Evolutionary conservation across 352 stramenopile species (phyloP), one percentile per base, ranked within the genome.

Genomic region (Phytophthora pistaciae): DNA sequence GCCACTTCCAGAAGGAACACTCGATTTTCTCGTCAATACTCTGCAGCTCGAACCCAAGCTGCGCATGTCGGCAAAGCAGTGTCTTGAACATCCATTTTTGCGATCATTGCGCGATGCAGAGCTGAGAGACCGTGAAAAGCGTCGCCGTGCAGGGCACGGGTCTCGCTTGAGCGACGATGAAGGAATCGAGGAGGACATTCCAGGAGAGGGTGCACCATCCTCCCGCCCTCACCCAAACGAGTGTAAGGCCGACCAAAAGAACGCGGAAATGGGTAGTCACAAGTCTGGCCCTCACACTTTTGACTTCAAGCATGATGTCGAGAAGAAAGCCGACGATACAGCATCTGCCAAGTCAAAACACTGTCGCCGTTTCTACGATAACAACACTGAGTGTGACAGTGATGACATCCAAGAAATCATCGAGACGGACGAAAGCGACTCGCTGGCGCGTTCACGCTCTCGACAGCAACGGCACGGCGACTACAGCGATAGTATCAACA

Each of bases 391-490:
- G 18, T 84, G 79, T 44, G 87, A 94, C 56, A 85, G 80, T 44
- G 88, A 93, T 49, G 85, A 93, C 38, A 95, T 93, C 59, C 86
- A 94, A 49, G 88, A 95, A 71, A 90, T 93, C 65, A 92, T 95
- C 53, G 88, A 95, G 72, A 70, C 71, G 20, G 82, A 93, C 33
- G 84, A 87, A 46, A 64, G 49, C 49, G 53, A 63, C 25, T 61
- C 61, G 18, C 4, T 61, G 36, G n/a, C 53, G 18, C 25, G 55
- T 46, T 65, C 66, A 49, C 61, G 21, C 16, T 68, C 56, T 59
- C 42, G 50, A 42, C 25, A 68, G 5, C 29, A 66, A 31, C 46
- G 21, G 6, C 25, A 16, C 25, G n/a, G 49, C 2, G 42, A 77
- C 44, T 29, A 36, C 57, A 18, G 21, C 5, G 53, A 65, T 21